Evolutionary conservation across 805 yeast species (phyloP).

Genomic region (Hanseniaspora guilliermondii): DNA sequence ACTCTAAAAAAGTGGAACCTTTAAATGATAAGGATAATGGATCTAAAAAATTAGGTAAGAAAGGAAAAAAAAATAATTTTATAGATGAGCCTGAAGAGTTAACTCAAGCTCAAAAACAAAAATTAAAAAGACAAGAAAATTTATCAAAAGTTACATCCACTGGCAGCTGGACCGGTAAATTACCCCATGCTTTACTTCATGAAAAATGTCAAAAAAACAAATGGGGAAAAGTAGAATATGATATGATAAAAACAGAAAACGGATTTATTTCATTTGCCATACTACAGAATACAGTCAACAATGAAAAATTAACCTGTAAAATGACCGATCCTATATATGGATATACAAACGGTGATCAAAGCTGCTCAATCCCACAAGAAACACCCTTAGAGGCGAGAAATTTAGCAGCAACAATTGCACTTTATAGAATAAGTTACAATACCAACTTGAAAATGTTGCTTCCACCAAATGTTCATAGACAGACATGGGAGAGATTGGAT

Average conservation of each 20-base stretch:
- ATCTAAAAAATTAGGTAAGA: conserved; percentile 1
- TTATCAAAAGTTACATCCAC: conserved; percentile 50
- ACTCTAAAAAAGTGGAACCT: neutral
- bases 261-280: conserved; percentile 59
- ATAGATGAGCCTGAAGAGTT: conserved; percentile 17
- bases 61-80: conserved; percentile 7
- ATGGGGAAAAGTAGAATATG: conserved; percentile 80
- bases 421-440: conserved; percentile 65
- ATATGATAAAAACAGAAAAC: conserved; percentile 41
- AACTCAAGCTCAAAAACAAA: conserved; percentile 19
- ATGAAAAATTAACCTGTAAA: conserved; percentile 46
- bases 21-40: neutral
- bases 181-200: conserved; percentile 74
- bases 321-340: conserved; percentile 37
- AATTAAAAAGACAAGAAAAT: conserved; percentile 24
- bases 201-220: conserved; percentile 79
- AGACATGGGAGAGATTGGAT: conserved; percentile 66
- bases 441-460: conserved; percentile 79
- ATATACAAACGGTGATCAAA: conserved; percentile 32
- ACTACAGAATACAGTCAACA: conserved; percentile 60
- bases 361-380: conserved; percentile 49
- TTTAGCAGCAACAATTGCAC: conserved; percentile 75
- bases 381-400: conserved; percentile 86
- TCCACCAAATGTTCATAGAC: conserved; percentile 62
- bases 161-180: conserved; percentile 86